Base-by-base conservation (phyloP, 2,329 filamentous ascomycete genomes). In the Scytalidium sp. region DNA sequence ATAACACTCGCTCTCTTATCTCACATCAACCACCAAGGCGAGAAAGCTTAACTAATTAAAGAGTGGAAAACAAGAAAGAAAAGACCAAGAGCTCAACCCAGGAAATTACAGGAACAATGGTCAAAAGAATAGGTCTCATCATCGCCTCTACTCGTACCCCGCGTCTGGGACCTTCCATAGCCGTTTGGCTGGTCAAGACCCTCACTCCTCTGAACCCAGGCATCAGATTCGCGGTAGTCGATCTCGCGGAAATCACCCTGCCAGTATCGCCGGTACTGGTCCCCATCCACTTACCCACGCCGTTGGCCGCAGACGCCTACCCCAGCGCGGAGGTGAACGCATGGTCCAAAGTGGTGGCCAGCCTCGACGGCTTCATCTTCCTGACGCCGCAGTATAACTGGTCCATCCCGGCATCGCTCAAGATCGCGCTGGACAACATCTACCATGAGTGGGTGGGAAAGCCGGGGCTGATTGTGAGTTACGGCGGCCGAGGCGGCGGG, bases 341-440 rank as follows among this genome's bases (percentile, higher is more conserved):
- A 19, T 75, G 72, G 72, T 69, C 66, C 0, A 40, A 50, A 1
- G 57, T 66, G 19, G 67, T 75, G 41, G 48, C 53, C 0, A 52
- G 57, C 8, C 64, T 67, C 50, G 59, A 64, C 11, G 71, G 58
- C 0, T 74, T 71, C 43, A 67, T 75, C 46, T 73, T 75, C 48
- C 58, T 73, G 5, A 66, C 65, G 2, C 70, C 71, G 2, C 70
- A 70, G 51, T 75, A 76, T 52, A 76, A 77, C 59, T 74, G 67
- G 66, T 67, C 70, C 2, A 67, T 70, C 20, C 70, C 74, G 0
- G 73, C 70, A 0, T 66, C 64, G 17, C 45, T 76, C 11, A 77
- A 77, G 60, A 75, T 73, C 49, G 73, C 73, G 2, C 66, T 78
- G 11, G 74, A 77, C 51, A 75, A 73, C 53, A 59, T 78, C 8